Evolutionary conservation across 768 basidiomycete genomes (phyloP).

Genomic region (Hericium coralloides): DNA sequence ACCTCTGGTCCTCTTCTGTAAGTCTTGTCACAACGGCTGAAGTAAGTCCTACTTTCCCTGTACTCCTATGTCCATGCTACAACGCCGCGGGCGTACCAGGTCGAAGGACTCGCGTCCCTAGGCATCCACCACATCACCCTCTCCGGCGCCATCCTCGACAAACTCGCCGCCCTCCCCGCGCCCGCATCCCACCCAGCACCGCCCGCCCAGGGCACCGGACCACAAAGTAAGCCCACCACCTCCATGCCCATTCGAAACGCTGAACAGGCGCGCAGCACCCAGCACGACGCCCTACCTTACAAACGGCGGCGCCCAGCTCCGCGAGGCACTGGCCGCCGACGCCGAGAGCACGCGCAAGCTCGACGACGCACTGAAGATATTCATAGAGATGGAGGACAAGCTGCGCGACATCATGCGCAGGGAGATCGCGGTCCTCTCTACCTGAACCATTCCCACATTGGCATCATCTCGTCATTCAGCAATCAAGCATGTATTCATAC

Average conservation of each 20-base stretch:
- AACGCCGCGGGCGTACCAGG: conserved; percentile 19
- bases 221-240: no score
- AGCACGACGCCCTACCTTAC: conserved; percentile 23
- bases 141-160: conserved; percentile 30
- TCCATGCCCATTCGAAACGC: background rate
- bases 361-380: conserved; percentile 35
- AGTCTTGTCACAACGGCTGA: conserved; percentile 35
- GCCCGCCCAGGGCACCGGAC: background rate
- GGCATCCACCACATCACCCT: conserved; percentile 36
- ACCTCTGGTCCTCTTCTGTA: background rate
- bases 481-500: background rate
- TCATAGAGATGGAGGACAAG: conserved; percentile 30
- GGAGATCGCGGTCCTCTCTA: background rate
- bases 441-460: background rate
- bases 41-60: conserved; percentile 13
- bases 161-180: conserved; percentile 20
- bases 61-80: background rate
- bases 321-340: conserved; percentile 28
- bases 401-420: background rate
- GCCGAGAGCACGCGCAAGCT: conserved; percentile 34
- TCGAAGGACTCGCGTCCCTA: conserved; percentile 32
- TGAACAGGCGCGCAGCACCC: conserved; percentile 10
- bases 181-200: background rate
- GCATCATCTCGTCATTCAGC: background rate
- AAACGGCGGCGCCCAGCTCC: conserved; percentile 25